These are phyloP conservation scores for Lentinula sp. DNA, from an alignment of 768 basidiomycete genomes.

Conservation along the genomic window DNA sequence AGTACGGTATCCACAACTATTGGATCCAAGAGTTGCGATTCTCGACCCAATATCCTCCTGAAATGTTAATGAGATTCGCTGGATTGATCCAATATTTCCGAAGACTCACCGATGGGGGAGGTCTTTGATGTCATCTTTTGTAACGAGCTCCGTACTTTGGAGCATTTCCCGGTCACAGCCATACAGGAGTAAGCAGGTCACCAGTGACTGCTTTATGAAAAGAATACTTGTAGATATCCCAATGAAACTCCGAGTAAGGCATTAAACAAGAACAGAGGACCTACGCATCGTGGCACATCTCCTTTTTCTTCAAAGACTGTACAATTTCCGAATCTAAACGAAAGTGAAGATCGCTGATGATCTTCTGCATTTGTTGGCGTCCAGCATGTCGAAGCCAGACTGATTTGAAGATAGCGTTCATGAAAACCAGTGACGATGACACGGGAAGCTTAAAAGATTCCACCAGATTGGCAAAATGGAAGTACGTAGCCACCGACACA, in stretches of 20 bases:
- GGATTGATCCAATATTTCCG: neutral
- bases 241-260: no score
- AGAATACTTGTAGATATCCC: constrained; percentile 23
- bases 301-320: constrained; percentile 24
- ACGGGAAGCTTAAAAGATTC: constrained; percentile 32
- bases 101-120: constrained; percentile 52
- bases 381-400: constrained; percentile 57
- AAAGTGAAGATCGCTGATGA: constrained; percentile 44
- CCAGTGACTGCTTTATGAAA: constrained; percentile 59
- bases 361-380: constrained; percentile 49
- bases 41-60: constrained; percentile 46
- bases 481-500: constrained; percentile 46
- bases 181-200: constrained; percentile 55
- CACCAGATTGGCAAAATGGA: constrained; percentile 38
- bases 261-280: constrained; percentile 10
- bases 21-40: constrained; percentile 43
- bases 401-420: constrained; percentile 49
- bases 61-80: neutral
- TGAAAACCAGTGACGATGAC: constrained; percentile 39
- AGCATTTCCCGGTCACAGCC: constrained; percentile 56
- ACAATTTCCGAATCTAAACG: constrained; percentile 35
- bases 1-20: constrained; percentile 56
- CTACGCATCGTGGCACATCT: constrained; percentile 30
- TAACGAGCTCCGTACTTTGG: constrained; percentile 37
- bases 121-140: constrained; percentile 37